Conservation (phyloP, 768 basidiomycete genomes). For the Rhizopogon salebrosus region DNA sequence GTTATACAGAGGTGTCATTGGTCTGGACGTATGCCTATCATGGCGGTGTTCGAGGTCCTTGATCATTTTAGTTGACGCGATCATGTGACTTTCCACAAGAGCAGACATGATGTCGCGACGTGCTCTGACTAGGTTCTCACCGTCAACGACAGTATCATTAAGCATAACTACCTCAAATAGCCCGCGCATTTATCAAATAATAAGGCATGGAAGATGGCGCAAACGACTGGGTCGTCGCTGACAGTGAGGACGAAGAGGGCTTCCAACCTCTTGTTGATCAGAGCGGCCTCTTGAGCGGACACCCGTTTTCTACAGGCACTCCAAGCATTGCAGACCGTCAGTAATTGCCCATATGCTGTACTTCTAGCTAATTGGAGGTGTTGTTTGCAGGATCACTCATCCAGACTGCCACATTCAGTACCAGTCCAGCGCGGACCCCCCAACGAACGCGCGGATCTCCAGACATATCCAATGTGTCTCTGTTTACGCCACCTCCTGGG, state of each 20-base stretch:
- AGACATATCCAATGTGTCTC: conserved; percentile 10
- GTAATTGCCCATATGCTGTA: neutral
- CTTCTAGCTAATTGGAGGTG: neutral
- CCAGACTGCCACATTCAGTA: conserved; percentile 14
- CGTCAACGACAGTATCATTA: neutral
- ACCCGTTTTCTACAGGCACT: neutral
- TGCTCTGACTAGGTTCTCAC: neutral
- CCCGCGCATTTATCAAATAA: neutral
- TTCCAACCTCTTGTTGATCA: neutral
- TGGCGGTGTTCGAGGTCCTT: neutral
- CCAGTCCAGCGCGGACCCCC: conserved; percentile 12
- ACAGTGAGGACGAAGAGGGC: conserved; percentile 38
- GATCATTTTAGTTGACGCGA: conserved; percentile 8
- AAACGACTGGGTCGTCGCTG: conserved; percentile 42
- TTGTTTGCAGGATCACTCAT: conserved; percentile 11
- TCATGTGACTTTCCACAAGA: conserved; percentile 21
- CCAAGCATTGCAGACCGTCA: neutral
- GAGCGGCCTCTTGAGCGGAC: neutral
- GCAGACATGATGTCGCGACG: neutral
- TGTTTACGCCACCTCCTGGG: conserved; percentile 22
- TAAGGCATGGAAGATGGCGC: conserved; percentile 7
- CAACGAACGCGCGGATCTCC: conserved; percentile 4
- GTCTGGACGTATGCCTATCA: neutral
- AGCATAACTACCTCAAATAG: neutral
- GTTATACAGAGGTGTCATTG: neutral